phyloP scores from a whole-genome alignment of 2,329 filamentous ascomycete genomes.

The Penicillium vulpinum region DNA sequence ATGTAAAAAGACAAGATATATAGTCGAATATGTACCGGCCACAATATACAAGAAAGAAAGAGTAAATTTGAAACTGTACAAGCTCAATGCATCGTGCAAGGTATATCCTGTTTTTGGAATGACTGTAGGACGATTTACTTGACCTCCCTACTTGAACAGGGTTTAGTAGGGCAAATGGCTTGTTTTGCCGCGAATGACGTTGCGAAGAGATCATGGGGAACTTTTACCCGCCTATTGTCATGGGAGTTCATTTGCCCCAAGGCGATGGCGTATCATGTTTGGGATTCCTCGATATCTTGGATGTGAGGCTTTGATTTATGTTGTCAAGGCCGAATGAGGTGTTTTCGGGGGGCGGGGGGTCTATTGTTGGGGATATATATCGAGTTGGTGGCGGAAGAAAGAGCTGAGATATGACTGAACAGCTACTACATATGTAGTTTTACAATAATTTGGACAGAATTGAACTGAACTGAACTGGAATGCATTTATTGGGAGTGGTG shows the following conservation, averaged over 20 bases:
- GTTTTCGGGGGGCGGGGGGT: not conserved
- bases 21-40: slow-evolving; percentile 1
- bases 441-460: too few species aligned
- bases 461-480: not conserved
- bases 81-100: slow-evolving; percentile 4
- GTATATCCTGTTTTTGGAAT: not conserved
- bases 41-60: not conserved
- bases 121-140: not conserved
- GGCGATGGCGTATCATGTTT: not conserved
- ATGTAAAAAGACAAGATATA: not conserved
- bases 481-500: slow-evolving; percentile 22
- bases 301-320: not conserved
- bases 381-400: not conserved
- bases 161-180: not conserved
- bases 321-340: not conserved
- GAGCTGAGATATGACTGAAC: not conserved
- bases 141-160: not conserved
- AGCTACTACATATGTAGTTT: too few species aligned
- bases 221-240: slow-evolving; percentile 15
- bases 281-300: not conserved
- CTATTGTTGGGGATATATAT: not conserved
- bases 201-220: slow-evolving; percentile 21
- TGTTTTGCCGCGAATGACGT: slow-evolving; percentile 23
- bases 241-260: not conserved
- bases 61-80: slow-evolving; percentile 5